Evolutionary conservation across 495 filamentous ascomycete genomes (phyloP).

Genomic region (Pseudevernia furfuracea): DNA sequence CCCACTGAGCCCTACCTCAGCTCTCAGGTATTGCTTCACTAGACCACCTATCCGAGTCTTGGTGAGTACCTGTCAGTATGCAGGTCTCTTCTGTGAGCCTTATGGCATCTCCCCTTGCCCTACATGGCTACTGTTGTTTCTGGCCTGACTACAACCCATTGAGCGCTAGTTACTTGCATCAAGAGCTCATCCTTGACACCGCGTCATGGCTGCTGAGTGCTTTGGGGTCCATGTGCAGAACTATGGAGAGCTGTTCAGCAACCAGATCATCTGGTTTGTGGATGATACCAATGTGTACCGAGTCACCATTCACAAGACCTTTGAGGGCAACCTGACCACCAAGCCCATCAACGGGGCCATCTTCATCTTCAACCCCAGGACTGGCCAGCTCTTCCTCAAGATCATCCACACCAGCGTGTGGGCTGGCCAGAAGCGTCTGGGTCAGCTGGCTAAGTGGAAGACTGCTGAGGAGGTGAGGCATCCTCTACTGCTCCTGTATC

Average conservation of each 20-base stretch:
- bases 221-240: too few species aligned
- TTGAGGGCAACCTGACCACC: conserved; percentile 96
- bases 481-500: too few species aligned
- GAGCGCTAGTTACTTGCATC: too few species aligned
- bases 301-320: conserved; percentile 99
- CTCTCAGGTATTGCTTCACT: too few species aligned
- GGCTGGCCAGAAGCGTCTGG: conserved; percentile 98
- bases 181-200: too few species aligned
- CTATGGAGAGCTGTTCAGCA: conserved; percentile 98
- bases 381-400: conserved; percentile 95
- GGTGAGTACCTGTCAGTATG: too few species aligned
- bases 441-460: conserved; percentile 98
- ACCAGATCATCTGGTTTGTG: conserved; percentile 97
- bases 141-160: too few species aligned
- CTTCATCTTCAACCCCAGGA: conserved; percentile 99
- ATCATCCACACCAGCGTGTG: conserved; percentile 99
- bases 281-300: conserved; percentile 99
- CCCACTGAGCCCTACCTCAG: conserved; percentile 99
- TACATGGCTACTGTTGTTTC: too few species aligned
- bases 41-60: too few species aligned
- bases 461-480: conserved; percentile 99
- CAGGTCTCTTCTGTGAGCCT: too few species aligned
- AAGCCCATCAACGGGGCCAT: conserved; percentile 99
- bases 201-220: too few species aligned
- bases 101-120: too few species aligned